Evolutionary conservation across 768 basidiomycete species (phyloP).

Genomic region (Saitozyma podzolica): DNA sequence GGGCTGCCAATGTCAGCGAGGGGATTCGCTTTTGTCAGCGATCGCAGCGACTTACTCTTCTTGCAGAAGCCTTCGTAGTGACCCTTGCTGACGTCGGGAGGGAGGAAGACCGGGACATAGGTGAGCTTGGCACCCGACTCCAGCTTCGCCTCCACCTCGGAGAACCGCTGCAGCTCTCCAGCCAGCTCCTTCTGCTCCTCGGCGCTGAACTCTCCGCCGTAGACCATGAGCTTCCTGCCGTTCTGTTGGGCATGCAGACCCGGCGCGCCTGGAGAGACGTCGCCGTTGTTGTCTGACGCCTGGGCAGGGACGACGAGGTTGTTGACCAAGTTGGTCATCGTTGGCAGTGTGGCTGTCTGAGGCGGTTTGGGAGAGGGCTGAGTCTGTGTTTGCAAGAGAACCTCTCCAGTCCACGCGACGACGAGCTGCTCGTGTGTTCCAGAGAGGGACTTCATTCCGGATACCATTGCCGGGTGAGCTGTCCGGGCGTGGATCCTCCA

Average conservation of each 20-base stretch:
- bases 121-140: constrained; percentile 59
- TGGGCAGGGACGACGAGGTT: constrained; percentile 15
- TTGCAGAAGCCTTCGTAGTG: constrained; percentile 99
- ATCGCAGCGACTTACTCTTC: constrained; percentile 65
- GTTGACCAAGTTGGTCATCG: constrained; percentile 18
- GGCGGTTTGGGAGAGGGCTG: constrained; percentile 52
- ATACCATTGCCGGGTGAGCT: constrained; percentile 93
- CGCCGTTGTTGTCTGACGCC: constrained; percentile 2
- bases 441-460: constrained; percentile 81
- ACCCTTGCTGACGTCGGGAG: constrained; percentile 71
- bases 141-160: constrained; percentile 56
- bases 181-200: constrained; percentile 70
- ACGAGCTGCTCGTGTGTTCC: constrained; percentile 85
- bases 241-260: background rate
- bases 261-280: background rate
- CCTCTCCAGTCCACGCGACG: constrained; percentile 91
- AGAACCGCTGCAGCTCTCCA: constrained; percentile 64
- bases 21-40: background rate
- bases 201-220: constrained; percentile 56
- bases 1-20: constrained; percentile 58
- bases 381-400: constrained; percentile 58
- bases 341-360: constrained; percentile 20
- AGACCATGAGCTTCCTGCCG: constrained; percentile 35
- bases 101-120: constrained; percentile 75
- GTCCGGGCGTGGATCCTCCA: constrained; percentile 81